These are phyloP conservation scores for Geotrichum bryndzae DNA, from an alignment of 1,139 yeast genomes.

Conservation along the genomic window DNA sequence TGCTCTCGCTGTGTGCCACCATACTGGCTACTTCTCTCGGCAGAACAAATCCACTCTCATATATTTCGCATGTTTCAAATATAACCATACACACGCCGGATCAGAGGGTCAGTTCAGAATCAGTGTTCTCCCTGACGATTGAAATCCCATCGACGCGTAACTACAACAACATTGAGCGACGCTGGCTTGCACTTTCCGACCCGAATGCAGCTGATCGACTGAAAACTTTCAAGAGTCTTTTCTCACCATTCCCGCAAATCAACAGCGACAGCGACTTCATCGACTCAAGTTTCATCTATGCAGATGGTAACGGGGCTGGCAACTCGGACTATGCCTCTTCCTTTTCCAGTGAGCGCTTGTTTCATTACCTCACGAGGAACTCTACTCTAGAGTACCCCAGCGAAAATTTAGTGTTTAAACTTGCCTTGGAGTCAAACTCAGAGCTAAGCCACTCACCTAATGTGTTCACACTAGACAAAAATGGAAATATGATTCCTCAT, in stretches of 20 bases:
- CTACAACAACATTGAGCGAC: slow-evolving; percentile 28
- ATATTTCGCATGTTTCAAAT: slow-evolving; percentile 23
- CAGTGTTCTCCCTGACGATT: slow-evolving; percentile 22
- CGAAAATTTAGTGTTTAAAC: slow-evolving; percentile 26
- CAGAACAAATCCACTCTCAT: slow-evolving; percentile 22
- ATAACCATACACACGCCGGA: slow-evolving; percentile 19
- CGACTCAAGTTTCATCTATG: slow-evolving; percentile 12
- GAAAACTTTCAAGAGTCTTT: background rate
- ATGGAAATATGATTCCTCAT: slow-evolving; percentile 25
- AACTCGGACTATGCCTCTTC: slow-evolving; percentile 7
- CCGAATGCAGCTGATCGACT: slow-evolving; percentile 25
- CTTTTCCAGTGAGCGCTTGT: slow-evolving; percentile 24
- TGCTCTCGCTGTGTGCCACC: background rate
- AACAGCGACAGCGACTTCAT: background rate
- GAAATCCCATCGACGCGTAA: slow-evolving; percentile 26
- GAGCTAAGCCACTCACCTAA: slow-evolving; percentile 16
- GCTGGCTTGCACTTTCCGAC: slow-evolving; percentile 33
- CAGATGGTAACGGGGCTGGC: slow-evolving; percentile 4
- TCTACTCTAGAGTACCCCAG: slow-evolving; percentile 28
- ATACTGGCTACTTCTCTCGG: slow-evolving; percentile 11
- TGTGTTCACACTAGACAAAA: slow-evolving; percentile 20
- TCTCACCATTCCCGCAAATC: slow-evolving; percentile 4
- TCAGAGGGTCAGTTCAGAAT: slow-evolving; percentile 15
- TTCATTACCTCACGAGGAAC: slow-evolving; percentile 28
- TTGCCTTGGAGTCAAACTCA: slow-evolving; percentile 28